Base-by-base conservation (phyloP, 106 monocot genomes). In the Dendrobium chrysotoxum region DNA sequence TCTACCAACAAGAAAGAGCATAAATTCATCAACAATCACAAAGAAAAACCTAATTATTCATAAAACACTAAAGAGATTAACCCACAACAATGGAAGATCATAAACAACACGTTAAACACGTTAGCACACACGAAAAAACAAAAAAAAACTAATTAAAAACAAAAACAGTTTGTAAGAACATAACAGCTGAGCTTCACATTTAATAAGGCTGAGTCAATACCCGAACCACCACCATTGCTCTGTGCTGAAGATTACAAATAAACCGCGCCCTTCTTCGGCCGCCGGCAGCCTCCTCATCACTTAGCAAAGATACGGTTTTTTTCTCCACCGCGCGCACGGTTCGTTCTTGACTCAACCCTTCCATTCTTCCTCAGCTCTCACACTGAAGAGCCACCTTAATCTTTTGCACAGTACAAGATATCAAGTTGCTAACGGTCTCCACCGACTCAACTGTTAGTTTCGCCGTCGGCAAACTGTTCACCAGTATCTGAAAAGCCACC, bases 391-490 rank as follows among this genome's bases (percentile, higher is more conserved):
- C 91, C 11, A 81, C 87, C 64, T 85, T 86, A 77, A 95, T 95
- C 86, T 91, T 92, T 76, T 93, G 91, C 46, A 95, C 81, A 31
- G 95, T 93, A 86, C 89, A 89, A n/a, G 89, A 85, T 38, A 95
- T 88, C 45, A 93, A 86, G 72, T 92, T 92, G 91, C 84, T 95
- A 45, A 95, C 93, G 16, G 93, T 95, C 78, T 89, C 88, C 54
- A 95, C 91, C 2, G 95, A 95, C 78, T 95, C 93, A 28, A 91
- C 82, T 9, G 86, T 89, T 70, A 93, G 86, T 80, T 90, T 90
- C 18, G 90, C 90, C 6, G 86, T 84, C 20, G 88, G 88, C 28
- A 83, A 72, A 79, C 84, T 90, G 90, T 88, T 84, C 50, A 90
- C 89, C 46, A 92, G 82, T 17, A 92, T 90, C 88, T 90, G 92